phyloP scores from a whole-genome alignment of 2,329 filamentous ascomycete species.

The Coniochaeta sp. region DNA sequence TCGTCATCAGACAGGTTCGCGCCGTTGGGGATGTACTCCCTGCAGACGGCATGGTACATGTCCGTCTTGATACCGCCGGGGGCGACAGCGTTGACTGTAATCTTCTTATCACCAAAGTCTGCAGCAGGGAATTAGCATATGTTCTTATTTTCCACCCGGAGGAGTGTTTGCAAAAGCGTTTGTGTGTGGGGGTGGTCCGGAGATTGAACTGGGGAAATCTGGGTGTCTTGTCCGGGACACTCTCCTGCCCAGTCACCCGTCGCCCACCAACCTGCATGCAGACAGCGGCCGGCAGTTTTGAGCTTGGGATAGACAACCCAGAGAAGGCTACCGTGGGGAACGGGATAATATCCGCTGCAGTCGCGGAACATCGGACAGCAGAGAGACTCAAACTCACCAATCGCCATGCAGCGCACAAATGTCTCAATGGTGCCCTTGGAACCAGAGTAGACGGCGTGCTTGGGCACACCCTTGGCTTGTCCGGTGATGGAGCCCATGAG shows the following conservation, averaged over 20 bases:
- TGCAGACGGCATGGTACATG: conserved; percentile 57
- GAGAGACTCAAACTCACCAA: not conserved
- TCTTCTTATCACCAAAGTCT: conserved; percentile 56
- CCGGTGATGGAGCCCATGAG: conserved; percentile 67
- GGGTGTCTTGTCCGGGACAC: not conserved
- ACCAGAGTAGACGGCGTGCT: conserved; percentile 67
- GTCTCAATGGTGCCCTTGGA: conserved; percentile 72
- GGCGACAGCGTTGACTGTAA: conserved; percentile 57
- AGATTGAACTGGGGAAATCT: not conserved
- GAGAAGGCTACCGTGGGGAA: not conserved
- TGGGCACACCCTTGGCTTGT: conserved; percentile 58
- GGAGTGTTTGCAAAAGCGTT: not conserved
- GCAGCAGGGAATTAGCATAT: conserved; percentile 14
- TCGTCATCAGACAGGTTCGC: conserved; percentile 47
- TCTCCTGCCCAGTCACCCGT: not conserved
- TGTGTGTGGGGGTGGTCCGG: not conserved
- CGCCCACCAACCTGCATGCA: not conserved
- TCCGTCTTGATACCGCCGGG: conserved; percentile 58
- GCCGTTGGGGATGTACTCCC: conserved; percentile 53
- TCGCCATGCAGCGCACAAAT: conserved; percentile 53
- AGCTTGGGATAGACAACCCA: not conserved
- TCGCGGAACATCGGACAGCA: not conserved
- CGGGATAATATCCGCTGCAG: not conserved
- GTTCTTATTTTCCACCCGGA: too few relatives aligned
- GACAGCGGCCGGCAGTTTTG: not conserved